Percentiles rank a stretch among this genome's conserved stretches.
Conservation (phyloP, 345 rosid genomes). For the Citrus sp. region DNA sequence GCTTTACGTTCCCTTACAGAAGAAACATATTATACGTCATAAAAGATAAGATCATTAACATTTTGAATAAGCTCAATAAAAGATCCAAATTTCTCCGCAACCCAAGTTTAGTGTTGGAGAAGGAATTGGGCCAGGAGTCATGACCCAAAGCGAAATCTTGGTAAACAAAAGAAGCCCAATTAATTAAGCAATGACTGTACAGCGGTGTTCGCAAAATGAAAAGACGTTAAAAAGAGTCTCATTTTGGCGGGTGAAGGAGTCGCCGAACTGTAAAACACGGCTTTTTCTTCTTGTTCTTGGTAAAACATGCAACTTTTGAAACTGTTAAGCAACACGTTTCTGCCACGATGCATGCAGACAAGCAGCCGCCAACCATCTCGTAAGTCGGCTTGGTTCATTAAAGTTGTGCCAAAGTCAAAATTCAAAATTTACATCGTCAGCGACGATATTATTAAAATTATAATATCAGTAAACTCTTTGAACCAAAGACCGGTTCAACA, state of each 20-base stretch:
- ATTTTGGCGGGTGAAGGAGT: neutral
- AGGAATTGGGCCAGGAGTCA: too few species aligned
- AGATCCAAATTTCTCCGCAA: too few species aligned
- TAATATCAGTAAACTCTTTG: slow-evolving; percentile 3
- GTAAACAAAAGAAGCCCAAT: too few species aligned
- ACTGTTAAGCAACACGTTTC: neutral
- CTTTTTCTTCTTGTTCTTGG: neutral
- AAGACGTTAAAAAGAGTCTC: too few species aligned
- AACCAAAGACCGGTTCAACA: slow-evolving; percentile 33
- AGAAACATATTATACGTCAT: too few species aligned
- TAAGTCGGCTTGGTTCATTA: neutral
- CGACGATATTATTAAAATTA: neutral
- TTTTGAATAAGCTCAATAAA: too few species aligned
- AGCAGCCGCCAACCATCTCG: neutral
- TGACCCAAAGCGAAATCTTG: too few species aligned
- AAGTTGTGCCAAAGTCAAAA: neutral
- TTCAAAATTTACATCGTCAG: neutral
- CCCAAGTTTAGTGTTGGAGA: too few species aligned
- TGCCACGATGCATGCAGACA: neutral
- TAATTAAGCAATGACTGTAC: too few species aligned
- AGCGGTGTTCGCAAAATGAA: too few species aligned
- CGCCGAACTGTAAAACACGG: neutral
- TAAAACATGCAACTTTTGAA: neutral
- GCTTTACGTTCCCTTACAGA: neutral
- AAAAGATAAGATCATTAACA: too few species aligned